Evolutionary conservation across 2,329 filamentous ascomycete genomes (phyloP).

Genomic region (Talaromyces sp.): DNA sequence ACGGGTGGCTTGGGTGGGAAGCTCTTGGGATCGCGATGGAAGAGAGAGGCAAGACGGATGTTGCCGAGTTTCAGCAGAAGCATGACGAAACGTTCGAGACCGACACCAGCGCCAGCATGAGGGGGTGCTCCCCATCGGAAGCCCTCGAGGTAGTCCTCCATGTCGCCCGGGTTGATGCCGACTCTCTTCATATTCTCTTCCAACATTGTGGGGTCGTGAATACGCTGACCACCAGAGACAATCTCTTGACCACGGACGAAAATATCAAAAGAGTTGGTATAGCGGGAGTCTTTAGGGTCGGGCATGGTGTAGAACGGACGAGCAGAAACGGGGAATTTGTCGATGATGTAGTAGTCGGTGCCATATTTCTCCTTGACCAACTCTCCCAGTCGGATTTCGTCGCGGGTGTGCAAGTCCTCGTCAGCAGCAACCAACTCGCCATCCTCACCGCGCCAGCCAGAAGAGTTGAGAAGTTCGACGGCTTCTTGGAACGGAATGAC

Average conservation of each 20-base stretch:
- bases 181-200: slow-evolving; percentile 71
- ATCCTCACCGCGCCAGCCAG: slow-evolving; percentile 73
- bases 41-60: slow-evolving; percentile 82
- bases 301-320: slow-evolving; percentile 91
- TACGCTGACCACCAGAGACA: slow-evolving; percentile 87
- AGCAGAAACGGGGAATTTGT: slow-evolving; percentile 84
- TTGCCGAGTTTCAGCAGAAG: slow-evolving; percentile 83
- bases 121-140: slow-evolving; percentile 88
- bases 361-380: slow-evolving; percentile 81
- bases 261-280: slow-evolving; percentile 93
- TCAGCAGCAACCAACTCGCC: slow-evolving; percentile 67
- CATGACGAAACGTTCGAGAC: slow-evolving; percentile 84
- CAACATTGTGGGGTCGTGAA: slow-evolving; percentile 75
- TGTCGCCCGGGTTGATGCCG: slow-evolving; percentile 74
- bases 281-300: slow-evolving; percentile 67
- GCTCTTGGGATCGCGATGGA: slow-evolving; percentile 84
- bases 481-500: slow-evolving; percentile 77
- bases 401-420: slow-evolving; percentile 79
- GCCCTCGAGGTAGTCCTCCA: slow-evolving; percentile 86
- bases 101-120: slow-evolving; percentile 86
- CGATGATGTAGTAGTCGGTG: slow-evolving; percentile 90
- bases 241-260: slow-evolving; percentile 93
- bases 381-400: slow-evolving; percentile 81
- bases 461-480: slow-evolving; percentile 75
- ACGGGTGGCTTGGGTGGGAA: slow-evolving; percentile 66